phyloP scores from a whole-genome alignment of 2,329 filamentous ascomycete species.

The Ophiocordyceps camponoti-leonardi region DNA sequence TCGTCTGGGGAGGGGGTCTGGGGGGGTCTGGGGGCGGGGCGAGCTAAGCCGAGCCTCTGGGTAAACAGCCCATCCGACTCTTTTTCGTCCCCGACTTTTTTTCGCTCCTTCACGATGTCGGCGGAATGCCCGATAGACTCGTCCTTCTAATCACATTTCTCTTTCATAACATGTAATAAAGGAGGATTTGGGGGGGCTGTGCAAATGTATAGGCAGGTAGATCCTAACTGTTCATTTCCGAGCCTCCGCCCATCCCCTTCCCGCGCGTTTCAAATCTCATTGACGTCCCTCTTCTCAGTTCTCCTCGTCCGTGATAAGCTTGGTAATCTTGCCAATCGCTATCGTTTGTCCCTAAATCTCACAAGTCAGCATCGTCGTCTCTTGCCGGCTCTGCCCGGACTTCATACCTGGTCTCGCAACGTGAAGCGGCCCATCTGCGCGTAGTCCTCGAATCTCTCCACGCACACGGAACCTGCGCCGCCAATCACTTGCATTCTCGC shows the following conservation, averaged over 20 bases:
- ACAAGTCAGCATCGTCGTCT: background rate
- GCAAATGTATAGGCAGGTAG: background rate
- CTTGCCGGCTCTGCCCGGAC: background rate
- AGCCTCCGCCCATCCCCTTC: background rate
- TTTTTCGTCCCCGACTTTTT: constrained; percentile 7
- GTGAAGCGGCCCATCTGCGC: constrained; percentile 87
- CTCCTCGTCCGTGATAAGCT: constrained; percentile 39
- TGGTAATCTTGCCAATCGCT: constrained; percentile 97
- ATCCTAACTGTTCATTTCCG: background rate
- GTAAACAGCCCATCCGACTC: constrained; percentile 5
- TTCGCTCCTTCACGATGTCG: background rate
- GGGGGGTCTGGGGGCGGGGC: background rate
- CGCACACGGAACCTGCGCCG: constrained; percentile 71
- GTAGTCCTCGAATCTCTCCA: constrained; percentile 92
- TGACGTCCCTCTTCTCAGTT: background rate
- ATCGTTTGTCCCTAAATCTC: constrained; percentile 77
- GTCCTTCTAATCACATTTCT: too few species aligned
- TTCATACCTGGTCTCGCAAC: constrained; percentile 60
- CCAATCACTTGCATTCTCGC: constrained; percentile 78
- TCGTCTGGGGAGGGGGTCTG: background rate
- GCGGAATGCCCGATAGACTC: background rate
- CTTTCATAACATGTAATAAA: too few species aligned
- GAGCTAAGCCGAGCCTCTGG: background rate
- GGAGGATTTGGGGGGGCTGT: too few species aligned
- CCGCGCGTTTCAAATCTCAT: background rate